These are phyloP conservation scores for Euphrasia arctica DNA, from an alignment of 305 asterid genomes.

Conservation along the genomic window DNA sequence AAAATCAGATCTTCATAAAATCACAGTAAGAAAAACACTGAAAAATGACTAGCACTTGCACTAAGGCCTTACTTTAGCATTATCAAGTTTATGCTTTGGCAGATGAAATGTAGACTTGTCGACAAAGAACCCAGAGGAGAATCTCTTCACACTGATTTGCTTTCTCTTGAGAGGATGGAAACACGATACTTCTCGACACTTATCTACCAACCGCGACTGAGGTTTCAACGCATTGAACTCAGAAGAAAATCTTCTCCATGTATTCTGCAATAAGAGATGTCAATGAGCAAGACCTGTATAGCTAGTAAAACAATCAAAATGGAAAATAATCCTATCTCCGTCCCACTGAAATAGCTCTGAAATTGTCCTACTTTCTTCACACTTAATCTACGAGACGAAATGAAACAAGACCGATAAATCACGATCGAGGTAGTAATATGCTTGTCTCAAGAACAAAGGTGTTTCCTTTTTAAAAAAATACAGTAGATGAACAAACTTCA, in stretches of 20 bases:
- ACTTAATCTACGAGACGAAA: too few relatives aligned
- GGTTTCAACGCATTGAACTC: slow-evolving; percentile 37
- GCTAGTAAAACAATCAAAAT: slow-evolving; percentile 17
- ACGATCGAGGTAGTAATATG: too few relatives aligned
- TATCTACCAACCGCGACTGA: slow-evolving; percentile 32
- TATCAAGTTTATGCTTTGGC: slow-evolving; percentile 35
- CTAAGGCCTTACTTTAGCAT: slow-evolving; percentile 44
- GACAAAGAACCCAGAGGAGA: slow-evolving; percentile 52
- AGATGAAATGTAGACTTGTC: slow-evolving; percentile 66
- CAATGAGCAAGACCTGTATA: slow-evolving; percentile 20
- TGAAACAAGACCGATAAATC: too few relatives aligned
- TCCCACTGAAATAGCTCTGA: too few relatives aligned
- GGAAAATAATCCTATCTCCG: neutral
- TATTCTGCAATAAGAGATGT: slow-evolving; percentile 46
- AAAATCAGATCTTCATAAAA: slow-evolving; percentile 13
- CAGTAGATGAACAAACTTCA: slow-evolving; percentile 14
- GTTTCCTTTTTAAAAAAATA: neutral
- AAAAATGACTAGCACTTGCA: slow-evolving; percentile 11
- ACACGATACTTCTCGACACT: slow-evolving; percentile 49
- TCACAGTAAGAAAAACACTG: slow-evolving; percentile 20
- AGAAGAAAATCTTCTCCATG: slow-evolving; percentile 44
- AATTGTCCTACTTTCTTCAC: too few relatives aligned
- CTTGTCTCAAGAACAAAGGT: slow-evolving; percentile 14
- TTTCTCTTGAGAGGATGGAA: slow-evolving; percentile 56
- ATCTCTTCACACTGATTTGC: slow-evolving; percentile 40